Percentiles rank a stretch among this genome's conserved stretches.
phyloP scores from a whole-genome alignment of 2,329 filamentous ascomycete species.

The Aspergillaceae sp. region DNA sequence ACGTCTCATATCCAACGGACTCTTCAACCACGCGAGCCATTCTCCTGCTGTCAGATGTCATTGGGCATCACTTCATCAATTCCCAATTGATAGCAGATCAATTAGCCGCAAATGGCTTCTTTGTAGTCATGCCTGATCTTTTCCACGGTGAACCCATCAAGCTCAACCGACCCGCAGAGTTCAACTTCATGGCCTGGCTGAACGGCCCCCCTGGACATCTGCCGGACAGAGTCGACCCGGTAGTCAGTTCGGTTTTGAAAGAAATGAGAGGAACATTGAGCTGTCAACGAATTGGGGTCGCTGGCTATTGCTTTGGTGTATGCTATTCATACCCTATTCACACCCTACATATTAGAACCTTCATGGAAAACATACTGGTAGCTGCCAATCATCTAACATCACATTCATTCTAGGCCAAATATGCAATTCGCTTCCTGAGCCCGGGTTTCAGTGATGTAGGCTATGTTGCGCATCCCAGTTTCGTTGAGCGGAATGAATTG shows the following conservation, averaged over 20 bases:
- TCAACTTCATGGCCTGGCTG: constrained; percentile 43
- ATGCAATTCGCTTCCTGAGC: constrained; percentile 57
- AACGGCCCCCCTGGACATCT: constrained; percentile 35
- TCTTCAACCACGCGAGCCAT: constrained; percentile 43
- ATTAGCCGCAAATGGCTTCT: constrained; percentile 60
- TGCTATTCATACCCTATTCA: background rate
- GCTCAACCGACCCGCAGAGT: constrained; percentile 44
- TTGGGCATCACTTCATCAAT: constrained; percentile 47
- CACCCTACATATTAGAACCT: too few relatives aligned
- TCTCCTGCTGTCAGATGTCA: constrained; percentile 47
- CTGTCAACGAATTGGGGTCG: constrained; percentile 31
- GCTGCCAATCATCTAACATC: background rate
- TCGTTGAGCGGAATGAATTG: constrained; percentile 58
- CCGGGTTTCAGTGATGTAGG: constrained; percentile 53
- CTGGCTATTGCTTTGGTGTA: constrained; percentile 44
- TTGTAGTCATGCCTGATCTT: constrained; percentile 57
- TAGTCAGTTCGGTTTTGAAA: constrained; percentile 36
- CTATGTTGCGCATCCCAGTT: constrained; percentile 64
- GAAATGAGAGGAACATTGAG: constrained; percentile 22
- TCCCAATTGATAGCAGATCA: constrained; percentile 59
- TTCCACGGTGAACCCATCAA: constrained; percentile 56
- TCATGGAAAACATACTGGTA: too few relatives aligned
- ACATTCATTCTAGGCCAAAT: constrained; percentile 35
- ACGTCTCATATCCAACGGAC: constrained; percentile 42
- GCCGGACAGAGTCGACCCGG: constrained; percentile 40